A percentile compares a stretch with the other conserved stretches of the same genome.
These are phyloP conservation scores for Irpex sp. DNA, from an alignment of 1,284 basidiomycete genomes.

Conservation along the genomic window DNA sequence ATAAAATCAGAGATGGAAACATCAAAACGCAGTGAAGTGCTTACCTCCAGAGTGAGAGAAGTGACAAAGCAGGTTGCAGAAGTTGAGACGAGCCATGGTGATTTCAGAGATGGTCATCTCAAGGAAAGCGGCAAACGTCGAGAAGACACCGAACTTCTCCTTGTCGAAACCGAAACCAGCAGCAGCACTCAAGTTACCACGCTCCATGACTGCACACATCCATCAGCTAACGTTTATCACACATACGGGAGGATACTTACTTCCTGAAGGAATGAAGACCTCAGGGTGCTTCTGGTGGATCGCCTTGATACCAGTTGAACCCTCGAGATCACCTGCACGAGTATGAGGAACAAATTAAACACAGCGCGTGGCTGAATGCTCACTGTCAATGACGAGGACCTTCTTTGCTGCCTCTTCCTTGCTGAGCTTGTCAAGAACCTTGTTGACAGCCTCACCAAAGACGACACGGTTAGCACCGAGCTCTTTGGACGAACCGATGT, in stretches of 20 bases:
- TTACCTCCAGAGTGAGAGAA: conserved; percentile 87
- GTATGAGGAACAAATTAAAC: conserved; percentile 2
- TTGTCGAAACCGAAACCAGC: conserved; percentile 80
- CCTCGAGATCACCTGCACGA: conserved; percentile 69
- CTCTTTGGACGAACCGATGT: conserved; percentile 69
- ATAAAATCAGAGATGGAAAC: no score
- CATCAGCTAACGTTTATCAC: no score
- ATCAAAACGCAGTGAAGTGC: no score
- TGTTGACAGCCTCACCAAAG: conserved; percentile 80
- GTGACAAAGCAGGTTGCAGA: conserved; percentile 82
- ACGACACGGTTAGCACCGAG: conserved; percentile 75
- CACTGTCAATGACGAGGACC: conserved; percentile 84
- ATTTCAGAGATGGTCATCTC: conserved; percentile 87
- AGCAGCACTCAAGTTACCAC: conserved; percentile 62
- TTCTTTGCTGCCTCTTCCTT: conserved; percentile 77
- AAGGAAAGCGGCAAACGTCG: conserved; percentile 84
- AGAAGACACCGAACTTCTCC: conserved; percentile 78
- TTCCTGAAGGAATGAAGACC: conserved; percentile 79
- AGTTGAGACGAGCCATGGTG: conserved; percentile 86
- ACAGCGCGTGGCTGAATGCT: conserved; percentile 18
- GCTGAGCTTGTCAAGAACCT: conserved; percentile 67
- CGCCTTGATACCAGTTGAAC: conserved; percentile 80
- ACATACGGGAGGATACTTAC: no score
- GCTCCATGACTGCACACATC: conserved; percentile 25
- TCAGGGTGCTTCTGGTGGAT: conserved; percentile 88